Evolutionary conservation across 805 yeast genomes (phyloP), one percentile per base, ranked within the genome.

Genomic region (Ogataea ganodermae): DNA sequence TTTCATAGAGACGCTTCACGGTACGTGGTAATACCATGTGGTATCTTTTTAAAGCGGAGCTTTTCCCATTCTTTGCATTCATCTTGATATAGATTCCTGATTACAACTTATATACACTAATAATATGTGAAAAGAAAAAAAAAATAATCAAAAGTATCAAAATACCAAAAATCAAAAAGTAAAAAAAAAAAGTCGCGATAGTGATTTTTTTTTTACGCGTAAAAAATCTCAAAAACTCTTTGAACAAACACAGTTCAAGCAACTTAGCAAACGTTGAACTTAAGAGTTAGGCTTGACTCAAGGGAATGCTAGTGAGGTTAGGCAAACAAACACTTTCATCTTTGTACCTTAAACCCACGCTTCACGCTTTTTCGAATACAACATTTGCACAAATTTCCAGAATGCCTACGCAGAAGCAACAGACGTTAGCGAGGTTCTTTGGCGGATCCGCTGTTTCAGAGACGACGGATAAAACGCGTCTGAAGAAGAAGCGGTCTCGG

Each of bases 401-500:
- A 24, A 33, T 33, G 36, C 36, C 36, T 12, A 33, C 45, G 23
- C 53, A 51, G 41, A 52, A 56, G 40, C 59, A 56, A 33, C 60
- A 56, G 42, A 56, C 60, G 2, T 36, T 56, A 17, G 53, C 56
- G 9, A 40, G 60, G 28, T 56, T 56, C 21, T 56, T 56, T 35
- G 52, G 57, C 21, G 56, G 52, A n/a, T 24, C 39, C 5, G 20
- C 31, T 7, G 6, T 30, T 8, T 30, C 35, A 10, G 45, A 41
- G 32, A 40, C 36, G 28, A 28, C 35, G 22, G 22, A 26, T 35
- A 14, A 32, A 22, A n/a, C 23, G 14, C 35, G 12, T 6, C 6
- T 3, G 6, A 6, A 7, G 21, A 49, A 45, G 41, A 52, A 45
- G 28, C 45, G 53, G 14, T 45, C 56, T 8, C 33, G 53, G 12